Evolutionary conservation across 768 basidiomycete genomes (phyloP).

Genomic region (Leccinum olivaceopallidum): DNA sequence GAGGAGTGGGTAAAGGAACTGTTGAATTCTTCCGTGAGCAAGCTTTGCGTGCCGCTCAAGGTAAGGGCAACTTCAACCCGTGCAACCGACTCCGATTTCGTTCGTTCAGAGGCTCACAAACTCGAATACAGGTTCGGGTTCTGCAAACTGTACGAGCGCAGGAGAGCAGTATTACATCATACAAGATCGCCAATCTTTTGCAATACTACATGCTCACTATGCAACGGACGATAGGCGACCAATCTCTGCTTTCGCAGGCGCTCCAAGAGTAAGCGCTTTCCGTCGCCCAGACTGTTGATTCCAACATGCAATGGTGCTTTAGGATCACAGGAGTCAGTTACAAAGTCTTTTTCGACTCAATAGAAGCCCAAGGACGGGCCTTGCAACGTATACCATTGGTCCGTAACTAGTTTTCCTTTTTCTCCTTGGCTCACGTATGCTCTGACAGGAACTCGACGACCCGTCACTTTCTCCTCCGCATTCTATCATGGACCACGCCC

Average conservation of each 20-base stretch:
- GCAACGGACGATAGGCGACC: constrained; percentile 86
- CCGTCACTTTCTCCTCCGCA: constrained; percentile 71
- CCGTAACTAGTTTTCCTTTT: constrained; percentile 16
- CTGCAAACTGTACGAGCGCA: constrained; percentile 92
- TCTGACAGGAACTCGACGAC: constrained; percentile 62
- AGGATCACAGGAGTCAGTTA: constrained; percentile 84
- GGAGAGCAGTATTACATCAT: constrained; percentile 89
- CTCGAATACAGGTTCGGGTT: constrained; percentile 65
- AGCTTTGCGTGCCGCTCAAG: constrained; percentile 87
- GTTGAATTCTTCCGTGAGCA: constrained; percentile 80
- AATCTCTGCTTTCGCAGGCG: constrained; percentile 73
- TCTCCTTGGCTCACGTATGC: neutral
- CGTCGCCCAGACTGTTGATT: neutral
- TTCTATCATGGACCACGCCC: constrained; percentile 76
- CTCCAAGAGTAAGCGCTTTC: constrained; percentile 67
- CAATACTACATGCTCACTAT: constrained; percentile 95
- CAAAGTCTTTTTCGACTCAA: constrained; percentile 83
- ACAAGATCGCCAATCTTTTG: constrained; percentile 91
- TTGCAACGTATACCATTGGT: constrained; percentile 56
- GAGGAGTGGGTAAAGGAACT: constrained; percentile 80
- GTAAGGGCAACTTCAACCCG: constrained; percentile 37
- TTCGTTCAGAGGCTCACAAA: constrained; percentile 1
- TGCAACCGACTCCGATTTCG: neutral
- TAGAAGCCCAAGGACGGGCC: constrained; percentile 80
- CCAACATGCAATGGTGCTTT: neutral